Evolutionary conservation across 106 monocot species (phyloP), one percentile per base, ranked within the genome.

Genomic region (Gastrodia elata): DNA sequence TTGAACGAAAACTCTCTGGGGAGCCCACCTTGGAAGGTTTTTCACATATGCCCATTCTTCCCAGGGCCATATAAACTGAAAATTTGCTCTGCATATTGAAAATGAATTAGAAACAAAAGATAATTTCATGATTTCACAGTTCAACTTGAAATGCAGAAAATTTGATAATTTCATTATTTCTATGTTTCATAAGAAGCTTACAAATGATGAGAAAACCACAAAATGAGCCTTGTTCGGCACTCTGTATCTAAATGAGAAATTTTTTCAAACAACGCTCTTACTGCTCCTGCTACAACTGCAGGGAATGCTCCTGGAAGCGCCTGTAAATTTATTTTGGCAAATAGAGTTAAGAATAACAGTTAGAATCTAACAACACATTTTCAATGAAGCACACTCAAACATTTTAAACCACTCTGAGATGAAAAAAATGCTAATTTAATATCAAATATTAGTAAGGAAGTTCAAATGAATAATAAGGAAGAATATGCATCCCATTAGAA

Each of bases 161-260:
- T 20, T 6, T 14, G 37, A 67, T 38, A 67, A 61, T 20, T 67
- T 67, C 14, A 67, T 34, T 37, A 38, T 8, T 36, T 2, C 4
- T 18, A 37, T 37, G 18, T 67, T 8, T 67, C 59, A 36, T 58
- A 40, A 36, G 28, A 37, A 32, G 82, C 92, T 84, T 86, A 97
- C 96, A 97, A 71, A 68, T 97, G 96, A 80, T 92, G 96, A 78
- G 96, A 92, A 86, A 97, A 97, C 96, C 96, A 97, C 22, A 88
- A 71, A 42, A 97, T 97, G 38, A 97, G 90, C 67, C 90, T 83
- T 48, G 81, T 86, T 16, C 96, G 89, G 35, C 96, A 97, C 68
- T 97, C 96, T 92, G 92, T 92, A 81, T 97, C 96, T 81, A 97
- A 65, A 75, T 92, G 84, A 72, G 68, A 80, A 75, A 97, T 92